Conservation (phyloP, 345 rosid genomes). For the Populus ilicifolia region DNA sequence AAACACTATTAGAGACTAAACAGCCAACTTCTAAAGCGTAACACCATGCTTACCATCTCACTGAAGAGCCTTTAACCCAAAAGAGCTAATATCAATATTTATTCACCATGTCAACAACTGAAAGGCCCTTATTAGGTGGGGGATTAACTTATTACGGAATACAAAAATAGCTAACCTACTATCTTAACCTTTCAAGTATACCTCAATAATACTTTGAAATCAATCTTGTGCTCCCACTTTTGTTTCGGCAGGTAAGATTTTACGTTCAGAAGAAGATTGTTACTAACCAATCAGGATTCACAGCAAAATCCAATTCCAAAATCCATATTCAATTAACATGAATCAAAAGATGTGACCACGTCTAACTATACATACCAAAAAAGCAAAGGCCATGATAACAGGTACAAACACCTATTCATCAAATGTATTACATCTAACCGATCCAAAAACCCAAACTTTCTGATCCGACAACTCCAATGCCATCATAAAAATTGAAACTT, state of each 20-base stretch:
- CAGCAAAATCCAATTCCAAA: neutral
- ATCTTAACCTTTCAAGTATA: neutral
- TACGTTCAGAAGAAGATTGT: neutral
- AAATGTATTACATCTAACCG: neutral
- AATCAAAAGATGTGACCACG: neutral
- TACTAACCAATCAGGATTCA: neutral
- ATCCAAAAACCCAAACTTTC: conserved; percentile 8
- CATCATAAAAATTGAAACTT: conserved; percentile 2
- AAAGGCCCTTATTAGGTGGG: neutral
- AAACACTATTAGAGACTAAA: neutral
- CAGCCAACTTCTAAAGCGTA: neutral
- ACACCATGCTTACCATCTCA: neutral
- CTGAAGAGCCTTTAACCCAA: neutral
- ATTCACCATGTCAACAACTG: neutral
- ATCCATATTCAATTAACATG: neutral
- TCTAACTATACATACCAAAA: neutral
- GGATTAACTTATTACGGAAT: neutral
- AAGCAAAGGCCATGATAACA: neutral
- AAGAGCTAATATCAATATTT: neutral
- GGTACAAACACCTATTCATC: neutral
- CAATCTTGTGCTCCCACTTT: neutral
- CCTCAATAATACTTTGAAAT: neutral
- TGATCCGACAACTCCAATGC: conserved; percentile 19
- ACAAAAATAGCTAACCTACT: neutral
- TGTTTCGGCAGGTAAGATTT: neutral